Percentiles rank a stretch among this genome's conserved stretches.
These are phyloP conservation scores for Trichosanthes cucumerina DNA, from an alignment of 306 rosid species.

Conservation along the genomic window DNA sequence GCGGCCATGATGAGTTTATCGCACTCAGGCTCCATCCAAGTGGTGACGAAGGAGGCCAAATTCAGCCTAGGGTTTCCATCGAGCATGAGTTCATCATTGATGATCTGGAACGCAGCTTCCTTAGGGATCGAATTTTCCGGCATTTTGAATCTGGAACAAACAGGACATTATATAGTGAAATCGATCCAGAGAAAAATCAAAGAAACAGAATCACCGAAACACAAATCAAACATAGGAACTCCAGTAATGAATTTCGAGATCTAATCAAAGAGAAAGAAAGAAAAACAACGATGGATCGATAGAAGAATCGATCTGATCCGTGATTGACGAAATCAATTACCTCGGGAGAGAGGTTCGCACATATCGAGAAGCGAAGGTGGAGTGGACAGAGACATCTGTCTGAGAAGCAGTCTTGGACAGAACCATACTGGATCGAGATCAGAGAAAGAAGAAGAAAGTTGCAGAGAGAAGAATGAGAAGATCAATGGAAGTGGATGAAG, in stretches of 20 bases:
- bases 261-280: not conserved
- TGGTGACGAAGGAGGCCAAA: constrained; percentile 47
- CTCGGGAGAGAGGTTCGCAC: constrained; percentile 74
- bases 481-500: not conserved
- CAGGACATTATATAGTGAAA: not conserved
- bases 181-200: not conserved
- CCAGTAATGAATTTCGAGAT: not conserved
- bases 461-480: not conserved
- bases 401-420: constrained; percentile 55
- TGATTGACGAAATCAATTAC: constrained; percentile 10
- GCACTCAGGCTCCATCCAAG: constrained; percentile 64
- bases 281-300: not conserved
- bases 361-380: constrained; percentile 85
- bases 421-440: constrained; percentile 39
- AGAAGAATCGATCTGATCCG: not conserved
- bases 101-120: constrained; percentile 51
- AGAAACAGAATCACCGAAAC: not conserved
- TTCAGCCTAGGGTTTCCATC: constrained; percentile 50
- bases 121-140: constrained; percentile 44
- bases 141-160: constrained; percentile 32
- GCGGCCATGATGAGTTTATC: constrained; percentile 42
- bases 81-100: constrained; percentile 45
- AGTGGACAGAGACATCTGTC: constrained; percentile 57
- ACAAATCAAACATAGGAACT: not conserved
- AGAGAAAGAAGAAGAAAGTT: not conserved